Conservation (phyloP, 371 early-diverging fungal genomes). For the Actinomortierella ambigua region DNA sequence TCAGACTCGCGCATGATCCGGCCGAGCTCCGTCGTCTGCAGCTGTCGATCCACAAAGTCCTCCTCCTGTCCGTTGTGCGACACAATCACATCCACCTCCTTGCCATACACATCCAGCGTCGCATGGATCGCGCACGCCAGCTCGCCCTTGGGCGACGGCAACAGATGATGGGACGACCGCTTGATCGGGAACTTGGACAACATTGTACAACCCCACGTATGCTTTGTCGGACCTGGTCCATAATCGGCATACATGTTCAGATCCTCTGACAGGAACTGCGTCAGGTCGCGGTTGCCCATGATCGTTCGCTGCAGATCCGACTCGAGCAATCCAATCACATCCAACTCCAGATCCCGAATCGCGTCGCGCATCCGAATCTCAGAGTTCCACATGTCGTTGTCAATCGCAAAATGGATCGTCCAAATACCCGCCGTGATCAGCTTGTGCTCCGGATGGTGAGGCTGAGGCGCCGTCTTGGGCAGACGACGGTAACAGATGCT, state of each 20-base stretch:
- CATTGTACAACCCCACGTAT: constrained; percentile 89
- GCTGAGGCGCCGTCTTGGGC: constrained; percentile 53
- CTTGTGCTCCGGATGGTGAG: constrained; percentile 67
- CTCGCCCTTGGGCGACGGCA: constrained; percentile 85
- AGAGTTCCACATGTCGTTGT: constrained; percentile 85
- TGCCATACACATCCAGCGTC: constrained; percentile 81
- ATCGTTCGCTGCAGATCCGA: constrained; percentile 83
- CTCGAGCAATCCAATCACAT: constrained; percentile 85
- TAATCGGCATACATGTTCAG: constrained; percentile 81
- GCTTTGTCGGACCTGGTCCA: constrained; percentile 83
- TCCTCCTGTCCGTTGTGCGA: constrained; percentile 89
- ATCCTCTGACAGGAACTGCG: constrained; percentile 80
- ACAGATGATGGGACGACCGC: constrained; percentile 71
- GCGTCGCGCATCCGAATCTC: constrained; percentile 76
- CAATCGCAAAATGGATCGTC: constrained; percentile 88
- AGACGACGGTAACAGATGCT: constrained; percentile 24
- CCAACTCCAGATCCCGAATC: constrained; percentile 77
- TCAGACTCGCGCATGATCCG: constrained; percentile 74
- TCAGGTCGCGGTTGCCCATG: constrained; percentile 88
- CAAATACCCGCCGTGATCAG: constrained; percentile 83
- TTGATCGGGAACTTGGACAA: constrained; percentile 85
- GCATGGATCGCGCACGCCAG: constrained; percentile 88
- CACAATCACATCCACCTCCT: constrained; percentile 81
- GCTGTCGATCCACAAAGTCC: constrained; percentile 72
- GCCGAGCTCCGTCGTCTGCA: constrained; percentile 82